Evolutionary conservation across 192 early-diverging fungal genomes (phyloP), one percentile per base, ranked within the genome.

Genomic region (Coemansia sp.): DNA sequence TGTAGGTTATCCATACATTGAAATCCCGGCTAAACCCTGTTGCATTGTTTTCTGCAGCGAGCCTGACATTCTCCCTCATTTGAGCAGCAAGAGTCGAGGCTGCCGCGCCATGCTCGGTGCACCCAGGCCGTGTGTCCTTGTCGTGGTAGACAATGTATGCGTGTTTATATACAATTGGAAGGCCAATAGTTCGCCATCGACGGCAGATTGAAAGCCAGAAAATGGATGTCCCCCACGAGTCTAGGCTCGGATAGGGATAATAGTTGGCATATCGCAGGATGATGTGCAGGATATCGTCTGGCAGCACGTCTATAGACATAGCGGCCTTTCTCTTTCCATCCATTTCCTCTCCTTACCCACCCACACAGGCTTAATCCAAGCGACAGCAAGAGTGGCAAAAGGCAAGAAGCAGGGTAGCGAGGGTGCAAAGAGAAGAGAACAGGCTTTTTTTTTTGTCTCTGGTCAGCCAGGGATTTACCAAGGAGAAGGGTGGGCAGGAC

Each of bases 151-250:
- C 23, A 26, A 35, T 9, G 35, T 43, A 52, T 3, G 21, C 11
- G 0, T 21, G 30, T 17, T 33, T 52, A 26, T 43, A 52, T 4
- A 52, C 50, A 11, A 52, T 9, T 10, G 39, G 39, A 4, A 18
- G 5, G 12, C 20, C 40, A 31, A 52, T 16, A 5, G 8, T 4
- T n/a, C 50, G 50, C 50, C 50, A 52, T 26, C 39, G 41, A 16
- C 17, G 30, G 12, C 50, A 52, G 7, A 52, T 25, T 5, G 50
- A 33, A 9, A 52, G 40, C 23, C 12, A 27, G 7, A 9, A 8
- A 10, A 52, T 16, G 19, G 23, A 18, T 1, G 9, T 16, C 11
- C 43, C 43, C 50, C 50, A 52, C 13, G 20, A 26, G 7, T 52
- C 39, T 7, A 41, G 21, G 5, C 34, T 38, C 14, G 38, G 20